phyloP scores from a whole-genome alignment of 139 green algal species.

The Micractinium sp. region DNA sequence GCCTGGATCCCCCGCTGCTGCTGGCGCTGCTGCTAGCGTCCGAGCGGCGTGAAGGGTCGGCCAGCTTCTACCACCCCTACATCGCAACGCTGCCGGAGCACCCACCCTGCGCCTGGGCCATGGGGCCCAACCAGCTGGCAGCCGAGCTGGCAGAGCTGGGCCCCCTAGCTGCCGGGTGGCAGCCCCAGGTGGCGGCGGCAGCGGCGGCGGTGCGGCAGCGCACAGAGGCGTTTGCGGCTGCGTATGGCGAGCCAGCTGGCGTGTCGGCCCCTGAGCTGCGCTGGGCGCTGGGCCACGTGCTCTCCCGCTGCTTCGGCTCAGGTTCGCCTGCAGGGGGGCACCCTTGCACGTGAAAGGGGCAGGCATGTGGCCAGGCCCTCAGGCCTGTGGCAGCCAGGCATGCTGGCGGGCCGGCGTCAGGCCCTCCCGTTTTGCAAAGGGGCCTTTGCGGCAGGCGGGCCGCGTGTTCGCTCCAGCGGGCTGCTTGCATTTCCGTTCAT shows the following conservation, averaged over 20 bases:
- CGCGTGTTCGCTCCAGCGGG: no score
- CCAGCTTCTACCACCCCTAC: slow-evolving; percentile 12
- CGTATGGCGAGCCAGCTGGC: not conserved
- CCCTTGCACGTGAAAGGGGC: not conserved
- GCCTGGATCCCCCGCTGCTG: not conserved
- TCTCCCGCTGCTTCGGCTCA: slow-evolving; percentile 25
- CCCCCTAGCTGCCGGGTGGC: not conserved
- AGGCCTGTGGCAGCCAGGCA: not conserved
- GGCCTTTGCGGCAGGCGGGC: no score
- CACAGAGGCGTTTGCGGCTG: not conserved
- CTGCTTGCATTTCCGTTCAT: no score
- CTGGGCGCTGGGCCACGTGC: slow-evolving; percentile 23
- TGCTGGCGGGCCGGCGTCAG: not conserved
- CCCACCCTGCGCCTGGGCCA: slow-evolving; percentile 3
- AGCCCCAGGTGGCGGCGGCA: not conserved
- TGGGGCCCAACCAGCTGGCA: not conserved
- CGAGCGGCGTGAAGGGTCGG: not conserved
- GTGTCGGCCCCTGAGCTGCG: not conserved
- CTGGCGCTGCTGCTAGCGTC: slow-evolving; percentile 20
- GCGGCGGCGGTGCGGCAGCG: slow-evolving; percentile 8
- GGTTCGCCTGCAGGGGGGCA: not conserved
- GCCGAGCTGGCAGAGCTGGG: not conserved
- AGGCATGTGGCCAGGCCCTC: not conserved
- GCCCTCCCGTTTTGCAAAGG: no score
- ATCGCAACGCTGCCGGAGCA: not conserved